These are phyloP conservation scores for Jacaranda mimosifolia DNA, from an alignment of 257 asterid species.

Conservation along the genomic window DNA sequence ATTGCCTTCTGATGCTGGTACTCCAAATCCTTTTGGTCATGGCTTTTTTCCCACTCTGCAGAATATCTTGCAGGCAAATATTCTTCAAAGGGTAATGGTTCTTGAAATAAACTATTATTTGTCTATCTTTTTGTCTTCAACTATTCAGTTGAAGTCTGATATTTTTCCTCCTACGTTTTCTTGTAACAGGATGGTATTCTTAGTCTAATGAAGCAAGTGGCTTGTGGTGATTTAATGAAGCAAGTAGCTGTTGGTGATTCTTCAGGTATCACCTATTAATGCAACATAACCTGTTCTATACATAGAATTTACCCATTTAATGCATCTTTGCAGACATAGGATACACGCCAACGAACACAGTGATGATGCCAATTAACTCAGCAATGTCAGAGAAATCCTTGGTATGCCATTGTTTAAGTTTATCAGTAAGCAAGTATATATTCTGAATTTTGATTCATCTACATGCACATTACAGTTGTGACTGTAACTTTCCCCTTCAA, in stretches of 20 bases:
- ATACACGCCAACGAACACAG: slow-evolving; percentile 36
- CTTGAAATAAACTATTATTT: slow-evolving; percentile 18
- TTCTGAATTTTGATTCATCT: slow-evolving; percentile 10
- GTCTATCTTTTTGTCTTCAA: background rate
- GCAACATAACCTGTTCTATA: slow-evolving; percentile 15
- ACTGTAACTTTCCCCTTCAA: slow-evolving; percentile 1
- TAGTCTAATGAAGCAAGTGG: slow-evolving; percentile 71
- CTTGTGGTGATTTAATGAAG: slow-evolving; percentile 73
- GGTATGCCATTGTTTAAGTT: slow-evolving; percentile 51
- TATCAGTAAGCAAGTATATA: background rate
- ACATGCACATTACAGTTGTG: background rate
- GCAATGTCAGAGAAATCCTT: slow-evolving; percentile 61
- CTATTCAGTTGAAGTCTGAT: slow-evolving; percentile 22
- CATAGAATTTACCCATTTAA: slow-evolving; percentile 26
- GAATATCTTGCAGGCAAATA: slow-evolving; percentile 70
- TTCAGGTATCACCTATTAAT: slow-evolving; percentile 58
- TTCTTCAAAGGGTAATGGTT: slow-evolving; percentile 76
- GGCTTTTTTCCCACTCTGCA: slow-evolving; percentile 67
- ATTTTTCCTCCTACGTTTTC: background rate
- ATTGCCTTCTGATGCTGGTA: slow-evolving; percentile 54
- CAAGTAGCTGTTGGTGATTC: slow-evolving; percentile 63
- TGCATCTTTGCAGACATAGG: slow-evolving; percentile 58
- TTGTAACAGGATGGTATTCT: slow-evolving; percentile 71
- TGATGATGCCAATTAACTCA: no score
- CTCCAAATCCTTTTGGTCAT: slow-evolving; percentile 52